phyloP scores from a whole-genome alignment of 2,329 filamentous ascomycete species.

The Ceratocystis huliohia region DNA sequence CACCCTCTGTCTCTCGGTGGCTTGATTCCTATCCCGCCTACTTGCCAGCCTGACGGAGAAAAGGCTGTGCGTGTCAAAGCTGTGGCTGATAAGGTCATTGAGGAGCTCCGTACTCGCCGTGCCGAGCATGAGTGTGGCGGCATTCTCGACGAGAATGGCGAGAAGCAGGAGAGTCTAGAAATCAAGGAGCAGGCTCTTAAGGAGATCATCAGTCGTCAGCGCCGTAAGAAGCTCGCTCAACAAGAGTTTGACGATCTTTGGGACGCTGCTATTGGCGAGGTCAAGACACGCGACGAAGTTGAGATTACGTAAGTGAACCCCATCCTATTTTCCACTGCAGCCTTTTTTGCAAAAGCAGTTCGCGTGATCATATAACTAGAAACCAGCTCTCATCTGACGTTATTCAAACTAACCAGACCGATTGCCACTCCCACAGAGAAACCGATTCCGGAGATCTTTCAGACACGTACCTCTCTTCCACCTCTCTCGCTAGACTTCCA shows the following conservation, averaged over 20 bases:
- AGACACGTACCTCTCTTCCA: slow-evolving; percentile 58
- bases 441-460: slow-evolving; percentile 49
- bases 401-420: slow-evolving; percentile 75
- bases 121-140: slow-evolving; percentile 88
- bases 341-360: slow-evolving; percentile 21
- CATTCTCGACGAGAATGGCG: slow-evolving; percentile 47
- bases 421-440: slow-evolving; percentile 59
- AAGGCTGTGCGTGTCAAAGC: slow-evolving; percentile 77
- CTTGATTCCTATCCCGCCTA: slow-evolving; percentile 70
- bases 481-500: slow-evolving; percentile 83
- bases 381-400: slow-evolving; percentile 30
- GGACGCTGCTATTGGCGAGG: slow-evolving; percentile 59
- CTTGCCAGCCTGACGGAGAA: slow-evolving; percentile 88
- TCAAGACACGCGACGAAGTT: slow-evolving; percentile 50
- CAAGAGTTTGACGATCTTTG: slow-evolving; percentile 88
- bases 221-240: slow-evolving; percentile 70
- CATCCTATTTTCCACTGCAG: slow-evolving; percentile 20
- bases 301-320: slow-evolving; percentile 42
- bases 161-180: slow-evolving; percentile 44
- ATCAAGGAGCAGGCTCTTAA: slow-evolving; percentile 63
- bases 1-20: slow-evolving; percentile 77
- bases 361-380: slow-evolving; percentile 19
- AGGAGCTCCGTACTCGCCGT: slow-evolving; percentile 70
- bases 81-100: slow-evolving; percentile 76
- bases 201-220: slow-evolving; percentile 58